These are phyloP conservation scores for Boletus barrowsii DNA, from an alignment of 768 basidiomycete species.

Conservation along the genomic window DNA sequence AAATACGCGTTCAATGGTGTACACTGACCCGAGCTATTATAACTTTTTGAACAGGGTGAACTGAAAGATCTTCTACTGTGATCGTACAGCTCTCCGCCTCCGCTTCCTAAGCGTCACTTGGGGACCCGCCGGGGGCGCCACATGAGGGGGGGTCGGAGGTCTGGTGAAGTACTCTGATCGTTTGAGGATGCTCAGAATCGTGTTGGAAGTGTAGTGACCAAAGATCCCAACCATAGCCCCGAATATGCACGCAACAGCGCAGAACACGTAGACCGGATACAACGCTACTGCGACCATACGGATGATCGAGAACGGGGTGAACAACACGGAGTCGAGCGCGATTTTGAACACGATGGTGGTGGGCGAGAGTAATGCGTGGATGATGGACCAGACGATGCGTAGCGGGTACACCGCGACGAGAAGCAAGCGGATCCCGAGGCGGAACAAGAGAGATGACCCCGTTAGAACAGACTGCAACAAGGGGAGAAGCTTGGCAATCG, in stretches of 20 bases:
- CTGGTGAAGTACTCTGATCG: slow-evolving; percentile 12
- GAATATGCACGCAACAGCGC: slow-evolving; percentile 52
- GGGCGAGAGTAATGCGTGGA: slow-evolving; percentile 47
- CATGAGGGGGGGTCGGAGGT: not conserved
- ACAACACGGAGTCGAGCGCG: slow-evolving; percentile 39
- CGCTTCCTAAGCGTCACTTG: slow-evolving; percentile 21
- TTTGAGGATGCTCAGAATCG: slow-evolving; percentile 10
- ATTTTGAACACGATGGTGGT: slow-evolving; percentile 41
- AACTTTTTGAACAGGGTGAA: not conserved
- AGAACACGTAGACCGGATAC: slow-evolving; percentile 56
- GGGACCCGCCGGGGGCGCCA: not conserved
- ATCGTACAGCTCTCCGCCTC: slow-evolving; percentile 21
- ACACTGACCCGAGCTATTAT: not conserved
- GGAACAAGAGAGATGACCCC: slow-evolving; percentile 13
- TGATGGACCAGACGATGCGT: slow-evolving; percentile 22
- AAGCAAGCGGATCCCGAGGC: slow-evolving; percentile 9
- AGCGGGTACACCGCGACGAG: slow-evolving; percentile 18
- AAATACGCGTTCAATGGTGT: not conserved
- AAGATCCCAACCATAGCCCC: slow-evolving; percentile 45
- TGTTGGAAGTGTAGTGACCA: slow-evolving; percentile 28
- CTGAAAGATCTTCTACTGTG: slow-evolving; percentile 14
- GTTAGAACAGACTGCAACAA: slow-evolving; percentile 10
- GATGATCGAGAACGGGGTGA: slow-evolving; percentile 42
- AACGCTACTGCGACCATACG: slow-evolving; percentile 41
- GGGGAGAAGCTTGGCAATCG: slow-evolving; percentile 25